Evolutionary conservation across 2,329 filamentous ascomycete genomes (phyloP).

Genomic region (Ophiosphaerella korrae): DNA sequence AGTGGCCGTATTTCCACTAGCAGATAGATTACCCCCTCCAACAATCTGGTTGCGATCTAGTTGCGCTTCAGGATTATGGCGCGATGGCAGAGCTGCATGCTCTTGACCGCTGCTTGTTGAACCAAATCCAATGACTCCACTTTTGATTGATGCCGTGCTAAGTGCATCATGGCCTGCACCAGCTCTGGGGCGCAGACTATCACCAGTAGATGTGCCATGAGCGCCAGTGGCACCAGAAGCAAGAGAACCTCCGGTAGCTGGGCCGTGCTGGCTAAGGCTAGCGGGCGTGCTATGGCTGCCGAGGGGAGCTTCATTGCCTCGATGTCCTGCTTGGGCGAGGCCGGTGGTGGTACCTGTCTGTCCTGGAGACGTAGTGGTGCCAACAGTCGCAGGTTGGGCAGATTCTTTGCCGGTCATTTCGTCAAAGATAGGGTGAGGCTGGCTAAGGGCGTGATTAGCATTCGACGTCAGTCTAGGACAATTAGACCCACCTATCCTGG

Average conservation of each 20-base stretch:
- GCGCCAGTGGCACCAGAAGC: not conserved
- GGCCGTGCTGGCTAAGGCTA: not conserved
- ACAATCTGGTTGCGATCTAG: slow-evolving; percentile 20
- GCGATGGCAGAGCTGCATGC: slow-evolving; percentile 32
- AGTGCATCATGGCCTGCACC: slow-evolving; percentile 15
- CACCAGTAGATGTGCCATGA: slow-evolving; percentile 4
- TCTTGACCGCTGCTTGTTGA: slow-evolving; percentile 17
- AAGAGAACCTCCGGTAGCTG: slow-evolving; percentile 1
- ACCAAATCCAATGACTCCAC: slow-evolving; percentile 46
- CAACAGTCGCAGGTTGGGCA: slow-evolving; percentile 8
- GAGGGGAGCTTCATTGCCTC: slow-evolving; percentile 1
- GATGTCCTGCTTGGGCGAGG: slow-evolving; percentile 7
- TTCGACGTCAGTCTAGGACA: not conserved
- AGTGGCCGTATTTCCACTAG: slow-evolving; percentile 10
- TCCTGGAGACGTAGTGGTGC: slow-evolving; percentile 15
- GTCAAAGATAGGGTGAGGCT: slow-evolving; percentile 36
- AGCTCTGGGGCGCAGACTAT: slow-evolving; percentile 20
- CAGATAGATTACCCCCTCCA: slow-evolving; percentile 17
- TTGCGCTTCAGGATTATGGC: slow-evolving; percentile 15
- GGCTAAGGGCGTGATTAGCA: slow-evolving; percentile 10
- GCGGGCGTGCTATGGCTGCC: not conserved
- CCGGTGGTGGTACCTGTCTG: slow-evolving; percentile 8
- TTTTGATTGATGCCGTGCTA: slow-evolving; percentile 48
- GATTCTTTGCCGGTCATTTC: slow-evolving; percentile 24
- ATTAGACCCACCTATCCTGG: not conserved